A percentile compares a stretch with the other conserved stretches of the same genome.
phyloP scores from a whole-genome alignment of 1,139 yeast species.

The Casaregolazyma suthepensis region DNA sequence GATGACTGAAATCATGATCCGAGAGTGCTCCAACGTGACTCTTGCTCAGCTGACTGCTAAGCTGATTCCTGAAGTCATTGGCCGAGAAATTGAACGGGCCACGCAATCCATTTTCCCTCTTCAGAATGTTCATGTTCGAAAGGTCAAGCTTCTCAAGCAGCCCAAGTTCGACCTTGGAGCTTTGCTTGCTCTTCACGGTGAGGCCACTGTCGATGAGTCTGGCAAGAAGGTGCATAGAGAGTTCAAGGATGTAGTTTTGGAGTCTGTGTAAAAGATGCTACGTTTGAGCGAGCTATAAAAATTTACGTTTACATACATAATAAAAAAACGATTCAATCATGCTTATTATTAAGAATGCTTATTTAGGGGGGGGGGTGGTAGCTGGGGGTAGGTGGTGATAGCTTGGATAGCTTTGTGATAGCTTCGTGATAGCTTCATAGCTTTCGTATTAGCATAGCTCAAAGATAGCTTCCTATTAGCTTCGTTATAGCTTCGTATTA shows the following conservation, averaged over 20 bases:
- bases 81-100: slow-evolving; percentile 85
- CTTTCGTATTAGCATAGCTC: too few relatives aligned
- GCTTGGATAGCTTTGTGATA: neutral
- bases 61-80: slow-evolving; percentile 87
- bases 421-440: too few relatives aligned
- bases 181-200: slow-evolving; percentile 87
- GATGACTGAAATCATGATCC: slow-evolving; percentile 78
- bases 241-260: slow-evolving; percentile 89
- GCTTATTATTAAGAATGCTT: neutral
- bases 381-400: too few relatives aligned
- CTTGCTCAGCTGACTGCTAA: slow-evolving; percentile 82
- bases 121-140: slow-evolving; percentile 88
- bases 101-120: slow-evolving; percentile 81
- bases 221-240: slow-evolving; percentile 85
- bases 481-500: neutral
- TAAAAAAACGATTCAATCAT: neutral
- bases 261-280: slow-evolving; percentile 53
- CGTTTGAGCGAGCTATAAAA: slow-evolving; percentile 5
- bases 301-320: slow-evolving; percentile 7
- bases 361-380: too few relatives aligned
- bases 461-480: too few relatives aligned
- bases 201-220: slow-evolving; percentile 69
- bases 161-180: slow-evolving; percentile 89
- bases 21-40: slow-evolving; percentile 79
- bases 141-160: slow-evolving; percentile 85